Percentiles rank a stretch among this genome's conserved stretches.
phyloP scores from a whole-genome alignment of 306 rosid genomes.

The Crataegus laevigata region DNA sequence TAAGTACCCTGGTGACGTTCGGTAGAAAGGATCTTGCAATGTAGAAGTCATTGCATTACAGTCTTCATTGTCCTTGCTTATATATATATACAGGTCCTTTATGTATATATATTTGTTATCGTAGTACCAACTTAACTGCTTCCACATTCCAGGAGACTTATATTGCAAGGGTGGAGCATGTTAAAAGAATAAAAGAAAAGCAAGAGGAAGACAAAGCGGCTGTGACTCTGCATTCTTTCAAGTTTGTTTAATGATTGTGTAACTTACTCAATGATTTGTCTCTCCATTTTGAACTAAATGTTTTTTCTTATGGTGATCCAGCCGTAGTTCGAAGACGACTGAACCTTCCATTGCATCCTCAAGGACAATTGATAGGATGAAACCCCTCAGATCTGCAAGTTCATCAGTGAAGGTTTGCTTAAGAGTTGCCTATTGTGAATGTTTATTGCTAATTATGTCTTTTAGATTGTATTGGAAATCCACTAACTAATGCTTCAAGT shows the following conservation, averaged over 20 bases:
- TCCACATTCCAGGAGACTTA: constrained; percentile 37
- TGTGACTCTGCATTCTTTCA: constrained; percentile 64
- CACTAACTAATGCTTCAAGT: not conserved
- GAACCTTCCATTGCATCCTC: constrained; percentile 37
- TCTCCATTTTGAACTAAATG: constrained; percentile 12
- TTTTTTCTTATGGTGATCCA: constrained; percentile 18
- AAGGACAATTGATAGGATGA: constrained; percentile 52
- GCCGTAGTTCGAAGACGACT: constrained; percentile 31
- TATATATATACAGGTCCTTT: not conserved
- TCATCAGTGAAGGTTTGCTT: constrained; percentile 46
- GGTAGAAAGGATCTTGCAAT: not conserved
- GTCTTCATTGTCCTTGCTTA: not conserved
- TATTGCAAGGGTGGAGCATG: constrained; percentile 45
- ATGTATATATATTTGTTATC: not conserved
- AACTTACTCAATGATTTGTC: not conserved
- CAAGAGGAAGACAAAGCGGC: constrained; percentile 73
- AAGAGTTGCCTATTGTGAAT: constrained; percentile 12
- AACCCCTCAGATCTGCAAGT: constrained; percentile 58
- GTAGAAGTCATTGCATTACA: not conserved
- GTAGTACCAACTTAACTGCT: constrained; percentile 5
- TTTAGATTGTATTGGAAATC: constrained; percentile 7
- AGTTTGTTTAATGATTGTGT: constrained; percentile 36
- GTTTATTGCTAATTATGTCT: constrained; percentile 17
- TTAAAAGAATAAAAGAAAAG: constrained; percentile 55
- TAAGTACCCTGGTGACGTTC: not conserved